Conservation (phyloP, 164 flowering plant species). For the Chimonanthus salicifolius region DNA sequence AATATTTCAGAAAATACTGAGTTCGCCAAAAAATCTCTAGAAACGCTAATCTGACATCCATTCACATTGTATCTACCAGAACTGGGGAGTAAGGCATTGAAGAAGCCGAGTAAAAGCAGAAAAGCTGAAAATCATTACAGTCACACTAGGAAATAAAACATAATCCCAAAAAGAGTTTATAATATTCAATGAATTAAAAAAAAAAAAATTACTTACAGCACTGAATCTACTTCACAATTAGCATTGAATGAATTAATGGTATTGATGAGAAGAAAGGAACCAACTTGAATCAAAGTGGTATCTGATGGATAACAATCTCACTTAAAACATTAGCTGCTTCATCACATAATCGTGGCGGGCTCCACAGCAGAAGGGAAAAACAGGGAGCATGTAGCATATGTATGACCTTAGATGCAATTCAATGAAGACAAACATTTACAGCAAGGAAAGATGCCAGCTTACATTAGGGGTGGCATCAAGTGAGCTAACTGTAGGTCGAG, state of each 20-base stretch:
- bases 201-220: not conserved
- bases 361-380: conserved; percentile 7
- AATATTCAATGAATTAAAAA: not conserved
- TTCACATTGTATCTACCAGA: too few species aligned
- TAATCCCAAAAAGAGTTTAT: not conserved
- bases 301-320: not conserved
- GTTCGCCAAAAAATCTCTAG: too few species aligned
- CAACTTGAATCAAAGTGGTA: not conserved
- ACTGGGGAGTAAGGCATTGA: too few species aligned
- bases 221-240: not conserved
- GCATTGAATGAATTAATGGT: not conserved
- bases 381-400: conserved; percentile 5
- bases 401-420: not conserved
- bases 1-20: too few species aligned
- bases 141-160: not conserved
- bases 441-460: not conserved
- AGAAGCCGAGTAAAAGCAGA: too few species aligned
- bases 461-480: not conserved
- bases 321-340: not conserved
- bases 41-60: too few species aligned
- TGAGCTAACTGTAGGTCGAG: not conserved
- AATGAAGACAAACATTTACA: not conserved
- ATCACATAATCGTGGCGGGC: not conserved
- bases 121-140: too few species aligned
- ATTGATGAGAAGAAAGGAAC: not conserved